Base-by-base conservation (phyloP, 2,329 filamentous ascomycete species). In the Aspergillus novofumigatus region DNA sequence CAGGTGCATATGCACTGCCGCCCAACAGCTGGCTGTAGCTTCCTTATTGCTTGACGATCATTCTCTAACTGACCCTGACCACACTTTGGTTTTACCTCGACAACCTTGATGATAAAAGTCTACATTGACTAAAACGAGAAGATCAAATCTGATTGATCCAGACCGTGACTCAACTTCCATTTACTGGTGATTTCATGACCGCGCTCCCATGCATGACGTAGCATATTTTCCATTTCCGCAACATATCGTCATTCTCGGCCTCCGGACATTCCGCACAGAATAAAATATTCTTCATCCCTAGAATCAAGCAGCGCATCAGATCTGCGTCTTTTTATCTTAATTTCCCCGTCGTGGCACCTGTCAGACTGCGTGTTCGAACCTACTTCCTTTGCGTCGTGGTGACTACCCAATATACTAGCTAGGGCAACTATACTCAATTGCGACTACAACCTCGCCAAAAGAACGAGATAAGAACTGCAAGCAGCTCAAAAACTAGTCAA, bases 221-320 rank as follows among this genome's bases (percentile, higher is more conserved):
- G 67, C 56, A 51, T 57, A 62, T 20, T 45, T 45, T 49, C 55
- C 32, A 47, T 60, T 55, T 58, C 53, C 59, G 47, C 51, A 57
- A 52, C 56, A 63, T 67, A 67, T 67, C 65, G 65, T 72, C 69
- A 71, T 69, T 66, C 62, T 56, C 58, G 57, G 56, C 50, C 62
- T 66, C 69, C 69, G 66, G 61, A 51, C 60, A 59, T 67, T 69
- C 70, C 70, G 69, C 57, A 53, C 66, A 64, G 66, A 69, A 69
- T 54, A 65, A 56, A 52, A 45, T 51, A 51, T 52, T 51, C 35
- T 53, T 50, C 51, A 38, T 47, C 50, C 52, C 51, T 54, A 10
- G 45, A 25, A 50, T 42, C 25, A 17, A 14, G 25, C 7, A 2
- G 20, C 14, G 51, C 51, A 23, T 52, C 23, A 23, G 32, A 41